phyloP scores from a whole-genome alignment of 2,329 filamentous ascomycete genomes.

The Calonectria pauciramosa region DNA sequence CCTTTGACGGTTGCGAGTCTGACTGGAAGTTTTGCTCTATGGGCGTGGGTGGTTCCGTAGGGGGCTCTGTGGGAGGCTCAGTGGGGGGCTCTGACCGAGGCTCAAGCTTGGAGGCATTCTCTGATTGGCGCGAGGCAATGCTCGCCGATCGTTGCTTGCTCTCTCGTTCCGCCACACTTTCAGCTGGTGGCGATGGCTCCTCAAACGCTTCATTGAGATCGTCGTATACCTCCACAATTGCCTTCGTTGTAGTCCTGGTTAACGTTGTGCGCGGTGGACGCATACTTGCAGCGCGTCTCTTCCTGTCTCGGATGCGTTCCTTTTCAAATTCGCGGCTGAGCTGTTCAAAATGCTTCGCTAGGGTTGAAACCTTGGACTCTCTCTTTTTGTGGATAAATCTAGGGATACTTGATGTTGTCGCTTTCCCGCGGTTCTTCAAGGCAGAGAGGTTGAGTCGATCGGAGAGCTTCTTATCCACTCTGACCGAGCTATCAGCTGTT shows the following conservation, averaged over 20 bases:
- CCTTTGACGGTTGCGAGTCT: constrained; percentile 43
- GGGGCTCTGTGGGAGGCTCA: constrained; percentile 20
- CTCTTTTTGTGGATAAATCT: constrained; percentile 84
- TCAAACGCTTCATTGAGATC: constrained; percentile 94
- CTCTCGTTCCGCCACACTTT: constrained; percentile 57
- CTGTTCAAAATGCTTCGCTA: constrained; percentile 97
- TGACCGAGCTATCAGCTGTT: constrained; percentile 56
- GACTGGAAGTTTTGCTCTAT: constrained; percentile 38
- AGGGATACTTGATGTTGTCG: constrained; percentile 83
- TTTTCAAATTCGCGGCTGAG: constrained; percentile 97
- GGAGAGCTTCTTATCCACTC: constrained; percentile 81
- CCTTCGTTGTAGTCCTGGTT: constrained; percentile 92
- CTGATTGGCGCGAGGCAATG: constrained; percentile 44
- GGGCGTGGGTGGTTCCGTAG: constrained; percentile 41
- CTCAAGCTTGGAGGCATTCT: constrained; percentile 38
- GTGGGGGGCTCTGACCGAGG: constrained; percentile 35
- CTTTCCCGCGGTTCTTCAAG: constrained; percentile 72
- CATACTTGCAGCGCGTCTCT: constrained; percentile 83
- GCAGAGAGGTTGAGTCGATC: constrained; percentile 78
- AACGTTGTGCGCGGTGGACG: constrained; percentile 81
- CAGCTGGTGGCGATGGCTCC: constrained; percentile 71
- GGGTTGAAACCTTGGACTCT: constrained; percentile 86
- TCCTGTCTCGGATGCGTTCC: constrained; percentile 88
- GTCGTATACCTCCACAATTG: constrained; percentile 95
- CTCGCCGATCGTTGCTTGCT: constrained; percentile 47